Conservation (phyloP, 129 eudicot genomes). For the Apium graveolens region DNA sequence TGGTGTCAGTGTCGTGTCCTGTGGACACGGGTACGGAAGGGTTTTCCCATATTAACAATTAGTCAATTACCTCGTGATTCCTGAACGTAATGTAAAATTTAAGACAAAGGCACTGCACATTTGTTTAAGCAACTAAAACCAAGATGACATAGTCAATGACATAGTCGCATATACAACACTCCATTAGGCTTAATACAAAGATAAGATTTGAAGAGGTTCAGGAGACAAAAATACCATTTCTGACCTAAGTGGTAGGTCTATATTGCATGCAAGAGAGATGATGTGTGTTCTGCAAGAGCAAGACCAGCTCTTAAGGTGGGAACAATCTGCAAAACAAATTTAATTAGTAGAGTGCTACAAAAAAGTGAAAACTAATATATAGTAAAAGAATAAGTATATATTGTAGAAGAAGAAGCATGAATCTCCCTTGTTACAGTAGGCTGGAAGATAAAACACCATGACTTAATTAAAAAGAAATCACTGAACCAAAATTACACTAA, state of each 20-base stretch:
- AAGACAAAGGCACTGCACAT: too few species aligned
- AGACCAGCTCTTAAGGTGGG: conserved; percentile 98
- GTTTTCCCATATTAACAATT: too few species aligned
- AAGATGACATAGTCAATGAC: too few species aligned
- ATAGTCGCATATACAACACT: too few species aligned
- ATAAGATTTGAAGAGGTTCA: not conserved
- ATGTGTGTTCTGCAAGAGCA: conserved; percentile 93
- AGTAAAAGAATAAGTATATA: not conserved
- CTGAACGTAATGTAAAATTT: too few species aligned
- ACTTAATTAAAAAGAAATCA: not conserved
- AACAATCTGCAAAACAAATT: conserved; percentile 49
- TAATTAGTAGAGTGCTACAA: not conserved
- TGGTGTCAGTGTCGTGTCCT: too few species aligned
- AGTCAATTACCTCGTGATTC: too few species aligned
- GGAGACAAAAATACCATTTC: not conserved
- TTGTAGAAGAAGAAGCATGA: not conserved
- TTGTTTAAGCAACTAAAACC: too few species aligned
- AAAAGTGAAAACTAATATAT: not conserved
- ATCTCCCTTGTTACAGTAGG: conserved; percentile 82
- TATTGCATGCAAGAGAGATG: conserved; percentile 78
- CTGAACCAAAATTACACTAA: not conserved
- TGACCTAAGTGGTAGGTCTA: conserved; percentile 84
- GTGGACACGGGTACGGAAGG: too few species aligned
- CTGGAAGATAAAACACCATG: conserved; percentile 28
- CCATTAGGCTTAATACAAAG: not conserved